Evolutionary conservation across 140 eudicot species (phyloP).

Genomic region (Oenanthe javanica): DNA sequence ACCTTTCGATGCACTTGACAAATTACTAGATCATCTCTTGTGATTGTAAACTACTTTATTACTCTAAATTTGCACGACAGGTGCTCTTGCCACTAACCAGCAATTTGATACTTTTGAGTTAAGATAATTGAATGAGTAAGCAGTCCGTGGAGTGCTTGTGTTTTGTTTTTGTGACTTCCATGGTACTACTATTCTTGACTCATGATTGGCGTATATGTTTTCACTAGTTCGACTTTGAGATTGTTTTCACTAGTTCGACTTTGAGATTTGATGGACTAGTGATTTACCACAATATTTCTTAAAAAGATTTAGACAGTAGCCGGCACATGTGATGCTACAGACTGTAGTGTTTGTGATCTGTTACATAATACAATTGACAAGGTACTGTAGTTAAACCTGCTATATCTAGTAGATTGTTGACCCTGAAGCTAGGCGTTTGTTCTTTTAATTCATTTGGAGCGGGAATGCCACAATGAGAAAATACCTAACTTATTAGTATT

Average conservation of each 20-base stretch:
- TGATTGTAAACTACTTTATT: not conserved
- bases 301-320: not conserved
- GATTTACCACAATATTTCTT: not conserved
- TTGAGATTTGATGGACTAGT: not conserved
- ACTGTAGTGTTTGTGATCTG: not conserved
- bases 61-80: not conserved
- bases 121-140: not conserved
- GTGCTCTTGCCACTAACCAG: not conserved
- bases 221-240: not conserved
- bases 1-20: not conserved
- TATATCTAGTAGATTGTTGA: not conserved
- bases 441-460: too few species aligned
- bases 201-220: not conserved
- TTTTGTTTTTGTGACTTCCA: not conserved
- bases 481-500: not conserved
- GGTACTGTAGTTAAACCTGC: not conserved
- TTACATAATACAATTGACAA: not conserved
- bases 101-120: not conserved
- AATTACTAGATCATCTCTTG: not conserved
- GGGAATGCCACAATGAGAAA: not conserved
- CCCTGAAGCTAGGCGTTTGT: not conserved
- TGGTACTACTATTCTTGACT: not conserved
- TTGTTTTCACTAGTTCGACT: not conserved
- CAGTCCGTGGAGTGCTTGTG: not conserved
- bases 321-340: not conserved